phyloP scores from a whole-genome alignment of 495 filamentous ascomycete genomes.

The Tuber umbilicatum region DNA sequence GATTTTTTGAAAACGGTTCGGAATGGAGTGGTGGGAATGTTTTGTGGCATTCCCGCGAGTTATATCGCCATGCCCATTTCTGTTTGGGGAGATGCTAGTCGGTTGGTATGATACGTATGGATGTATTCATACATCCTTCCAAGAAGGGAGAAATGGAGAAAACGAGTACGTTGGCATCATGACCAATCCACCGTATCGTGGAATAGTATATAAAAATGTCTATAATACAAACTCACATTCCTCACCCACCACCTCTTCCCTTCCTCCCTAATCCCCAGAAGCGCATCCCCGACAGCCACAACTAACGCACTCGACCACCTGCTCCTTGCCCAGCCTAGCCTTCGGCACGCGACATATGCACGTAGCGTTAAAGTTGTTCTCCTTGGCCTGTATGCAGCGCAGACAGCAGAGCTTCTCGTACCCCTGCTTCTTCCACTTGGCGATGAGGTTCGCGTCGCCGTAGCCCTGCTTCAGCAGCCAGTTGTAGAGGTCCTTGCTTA shows the following conservation, averaged over 20 bases:
- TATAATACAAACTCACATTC: background rate
- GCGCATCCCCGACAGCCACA: conserved; percentile 91
- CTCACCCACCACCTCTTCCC: background rate
- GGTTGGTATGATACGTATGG: no score
- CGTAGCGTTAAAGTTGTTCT: conserved; percentile 96
- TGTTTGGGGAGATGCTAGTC: no score
- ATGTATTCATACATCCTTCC: background rate
- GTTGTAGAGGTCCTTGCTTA: conserved; percentile 83
- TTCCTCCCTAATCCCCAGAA: conserved; percentile 62
- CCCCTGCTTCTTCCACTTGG: conserved; percentile 99
- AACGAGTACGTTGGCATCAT: background rate
- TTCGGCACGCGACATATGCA: conserved; percentile 96
- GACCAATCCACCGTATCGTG: background rate
- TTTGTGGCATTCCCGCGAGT: no score
- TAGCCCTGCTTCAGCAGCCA: conserved; percentile 96
- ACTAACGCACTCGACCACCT: conserved; percentile 87
- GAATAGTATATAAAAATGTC: background rate
- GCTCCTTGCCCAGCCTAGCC: conserved; percentile 81
- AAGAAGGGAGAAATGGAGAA: background rate
- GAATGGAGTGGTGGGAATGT: no score
- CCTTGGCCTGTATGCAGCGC: conserved; percentile 95
- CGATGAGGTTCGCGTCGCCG: conserved; percentile 87
- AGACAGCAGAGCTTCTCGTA: conserved; percentile 98
- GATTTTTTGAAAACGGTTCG: no score
- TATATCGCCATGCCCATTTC: no score